phyloP scores from a whole-genome alignment of 345 rosid species.

The Nephelium lappaceum region DNA sequence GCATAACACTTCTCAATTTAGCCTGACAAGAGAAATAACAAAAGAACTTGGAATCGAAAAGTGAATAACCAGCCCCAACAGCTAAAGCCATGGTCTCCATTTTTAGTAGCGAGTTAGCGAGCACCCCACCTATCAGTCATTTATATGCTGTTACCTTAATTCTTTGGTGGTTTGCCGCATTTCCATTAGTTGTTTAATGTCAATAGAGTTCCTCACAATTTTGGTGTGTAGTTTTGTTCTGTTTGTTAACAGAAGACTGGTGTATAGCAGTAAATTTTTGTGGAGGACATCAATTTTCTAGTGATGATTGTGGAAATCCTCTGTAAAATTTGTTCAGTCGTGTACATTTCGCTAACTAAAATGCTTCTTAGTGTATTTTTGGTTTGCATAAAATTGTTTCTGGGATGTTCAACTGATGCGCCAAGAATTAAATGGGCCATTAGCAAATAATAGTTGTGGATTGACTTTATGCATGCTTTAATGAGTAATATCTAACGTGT shows the following conservation, averaged over 20 bases:
- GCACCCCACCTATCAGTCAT: not conserved
- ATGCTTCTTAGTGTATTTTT: not conserved
- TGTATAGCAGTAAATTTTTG: constrained; percentile 5
- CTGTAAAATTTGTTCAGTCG: not conserved
- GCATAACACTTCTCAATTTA: constrained; percentile 89
- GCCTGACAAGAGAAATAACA: constrained; percentile 87
- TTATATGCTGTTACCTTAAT: not conserved
- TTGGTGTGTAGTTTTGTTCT: not conserved
- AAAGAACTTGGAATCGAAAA: constrained; percentile 88
- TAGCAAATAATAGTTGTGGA: no score
- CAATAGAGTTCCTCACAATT: constrained; percentile 10
- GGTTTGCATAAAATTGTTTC: not conserved
- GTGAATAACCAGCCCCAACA: constrained; percentile 32
- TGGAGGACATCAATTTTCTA: not conserved
- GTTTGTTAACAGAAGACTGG: not conserved
- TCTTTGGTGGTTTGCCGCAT: constrained; percentile 1
- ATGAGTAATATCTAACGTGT: no score
- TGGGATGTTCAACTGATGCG: not conserved
- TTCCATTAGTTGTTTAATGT: not conserved
- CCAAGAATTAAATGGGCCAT: not conserved
- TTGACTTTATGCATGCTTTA: no score
- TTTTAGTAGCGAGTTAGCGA: constrained; percentile 12
- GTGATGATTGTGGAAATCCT: not conserved
- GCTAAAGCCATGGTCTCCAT: not conserved
- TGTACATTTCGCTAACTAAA: not conserved